phyloP scores from a whole-genome alignment of 1,284 basidiomycete genomes.

The Cryptococcus hybrid region DNA sequence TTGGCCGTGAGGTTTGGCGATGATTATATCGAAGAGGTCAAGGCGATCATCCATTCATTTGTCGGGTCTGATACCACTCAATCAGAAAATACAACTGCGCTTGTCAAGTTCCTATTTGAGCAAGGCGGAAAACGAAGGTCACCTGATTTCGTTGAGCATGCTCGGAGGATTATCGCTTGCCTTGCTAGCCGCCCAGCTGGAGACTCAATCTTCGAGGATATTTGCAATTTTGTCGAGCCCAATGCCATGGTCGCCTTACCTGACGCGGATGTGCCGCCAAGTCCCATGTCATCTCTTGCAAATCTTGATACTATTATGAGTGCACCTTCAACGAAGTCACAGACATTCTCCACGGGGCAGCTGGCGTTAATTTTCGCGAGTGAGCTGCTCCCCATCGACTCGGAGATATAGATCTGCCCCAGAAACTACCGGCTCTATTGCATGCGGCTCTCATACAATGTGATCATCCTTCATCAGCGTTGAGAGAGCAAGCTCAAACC shows the following conservation, averaged over 20 bases:
- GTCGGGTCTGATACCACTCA: constrained; percentile 24
- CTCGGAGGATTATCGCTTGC: constrained; percentile 78
- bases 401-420: constrained; percentile 62
- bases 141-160: constrained; percentile 72
- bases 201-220: constrained; percentile 71
- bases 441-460: constrained; percentile 80
- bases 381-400: constrained; percentile 72
- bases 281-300: constrained; percentile 55
- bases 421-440: constrained; percentile 70
- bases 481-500: constrained; percentile 67
- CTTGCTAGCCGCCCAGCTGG: constrained; percentile 76
- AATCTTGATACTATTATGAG: constrained; percentile 46
- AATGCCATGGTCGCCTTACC: constrained; percentile 71
- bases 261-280: constrained; percentile 66
- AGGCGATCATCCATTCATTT: constrained; percentile 74
- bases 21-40: constrained; percentile 75
- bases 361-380: constrained; percentile 83
- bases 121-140: constrained; percentile 82
- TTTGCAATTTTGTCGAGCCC: constrained; percentile 81
- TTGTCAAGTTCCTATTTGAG: constrained; percentile 80
- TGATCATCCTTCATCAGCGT: constrained; percentile 69
- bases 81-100: constrained; percentile 66
- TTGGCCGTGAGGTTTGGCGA: constrained; percentile 77
- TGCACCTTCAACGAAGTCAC: constrained; percentile 27
- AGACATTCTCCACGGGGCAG: constrained; percentile 69